Percentiles rank a stretch among this genome's conserved stretches.
phyloP scores from a whole-genome alignment of 1,284 basidiomycete species.

The Fomitopsis pinicola region DNA sequence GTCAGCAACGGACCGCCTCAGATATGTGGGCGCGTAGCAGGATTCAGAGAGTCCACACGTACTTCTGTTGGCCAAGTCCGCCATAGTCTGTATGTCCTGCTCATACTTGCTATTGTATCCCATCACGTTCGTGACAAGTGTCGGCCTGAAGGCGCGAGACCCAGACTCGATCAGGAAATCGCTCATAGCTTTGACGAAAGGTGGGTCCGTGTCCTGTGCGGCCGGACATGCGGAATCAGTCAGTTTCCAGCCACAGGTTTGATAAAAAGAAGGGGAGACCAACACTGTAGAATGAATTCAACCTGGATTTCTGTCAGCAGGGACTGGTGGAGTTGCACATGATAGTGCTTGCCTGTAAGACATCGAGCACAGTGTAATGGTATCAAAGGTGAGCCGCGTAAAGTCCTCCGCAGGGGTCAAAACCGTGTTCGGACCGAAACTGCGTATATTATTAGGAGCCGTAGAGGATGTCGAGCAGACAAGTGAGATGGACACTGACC shows the following conservation, averaged over 20 bases:
- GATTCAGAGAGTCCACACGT: not conserved
- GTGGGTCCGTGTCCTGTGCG: constrained; percentile 28
- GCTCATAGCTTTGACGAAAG: constrained; percentile 40
- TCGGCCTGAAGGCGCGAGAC: constrained; percentile 30
- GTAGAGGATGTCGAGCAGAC: not conserved
- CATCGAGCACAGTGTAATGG: constrained; percentile 41
- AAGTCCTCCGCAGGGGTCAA: constrained; percentile 44
- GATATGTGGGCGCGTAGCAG: not conserved
- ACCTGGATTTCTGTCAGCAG: constrained; percentile 14
- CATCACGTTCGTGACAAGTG: constrained; percentile 33
- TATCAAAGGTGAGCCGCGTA: constrained; percentile 43
- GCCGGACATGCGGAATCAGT: not conserved
- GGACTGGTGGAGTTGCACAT: not conserved
- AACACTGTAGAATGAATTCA: constrained; percentile 38
- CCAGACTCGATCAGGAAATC: constrained; percentile 39
- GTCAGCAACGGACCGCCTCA: not conserved
- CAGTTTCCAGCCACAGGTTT: not conserved
- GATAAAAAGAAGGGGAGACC: not conserved
- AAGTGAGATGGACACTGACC: constrained; percentile 22
- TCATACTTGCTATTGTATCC: constrained; percentile 35
- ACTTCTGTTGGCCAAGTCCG: constrained; percentile 36
- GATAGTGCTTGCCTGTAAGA: constrained; percentile 29
- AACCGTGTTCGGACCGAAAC: constrained; percentile 36
- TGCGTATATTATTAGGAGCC: constrained; percentile 10
- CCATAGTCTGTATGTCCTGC: constrained; percentile 34